These are phyloP conservation scores for Cicer arietinum DNA, from an alignment of 306 rosid genomes.

Conservation along the genomic window DNA sequence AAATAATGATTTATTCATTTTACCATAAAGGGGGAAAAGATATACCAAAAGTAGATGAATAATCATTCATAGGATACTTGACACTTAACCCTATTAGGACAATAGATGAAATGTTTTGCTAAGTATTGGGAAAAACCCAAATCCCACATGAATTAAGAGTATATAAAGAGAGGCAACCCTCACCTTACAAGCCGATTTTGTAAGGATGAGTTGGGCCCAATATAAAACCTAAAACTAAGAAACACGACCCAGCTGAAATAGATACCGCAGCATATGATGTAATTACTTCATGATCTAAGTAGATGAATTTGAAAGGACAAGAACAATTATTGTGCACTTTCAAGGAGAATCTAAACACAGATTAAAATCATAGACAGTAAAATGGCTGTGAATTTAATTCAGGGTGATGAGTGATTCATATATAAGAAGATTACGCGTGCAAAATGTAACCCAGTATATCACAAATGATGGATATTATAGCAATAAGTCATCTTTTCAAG, in stretches of 20 bases:
- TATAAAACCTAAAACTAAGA: not conserved
- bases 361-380: constrained; percentile 19
- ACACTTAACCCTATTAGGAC: constrained; percentile 29
- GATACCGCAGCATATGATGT: not conserved
- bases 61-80: constrained; percentile 15
- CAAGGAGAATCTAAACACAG: constrained; percentile 22
- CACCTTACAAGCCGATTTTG: too few relatives aligned
- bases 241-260: constrained; percentile 25
- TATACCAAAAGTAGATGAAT: constrained; percentile 11
- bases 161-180: too few relatives aligned
- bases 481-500: constrained; percentile 29
- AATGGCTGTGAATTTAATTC: constrained; percentile 24
- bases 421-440: constrained; percentile 14
- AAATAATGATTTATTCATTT: constrained; percentile 4
- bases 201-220: too few relatives aligned
- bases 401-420: not conserved
- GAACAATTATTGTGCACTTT: constrained; percentile 16
- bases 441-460: constrained; percentile 2
- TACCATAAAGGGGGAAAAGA: constrained; percentile 5
- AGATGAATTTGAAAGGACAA: constrained; percentile 9
- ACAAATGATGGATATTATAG: constrained; percentile 21
- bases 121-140: too few relatives aligned
- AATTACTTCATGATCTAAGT: constrained; percentile 19
- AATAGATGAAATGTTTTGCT: not conserved
- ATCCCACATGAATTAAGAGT: too few relatives aligned